These are phyloP conservation scores for Metschnikowia cerradonensis DNA, from an alignment of 805 yeast genomes.

Conservation along the genomic window DNA sequence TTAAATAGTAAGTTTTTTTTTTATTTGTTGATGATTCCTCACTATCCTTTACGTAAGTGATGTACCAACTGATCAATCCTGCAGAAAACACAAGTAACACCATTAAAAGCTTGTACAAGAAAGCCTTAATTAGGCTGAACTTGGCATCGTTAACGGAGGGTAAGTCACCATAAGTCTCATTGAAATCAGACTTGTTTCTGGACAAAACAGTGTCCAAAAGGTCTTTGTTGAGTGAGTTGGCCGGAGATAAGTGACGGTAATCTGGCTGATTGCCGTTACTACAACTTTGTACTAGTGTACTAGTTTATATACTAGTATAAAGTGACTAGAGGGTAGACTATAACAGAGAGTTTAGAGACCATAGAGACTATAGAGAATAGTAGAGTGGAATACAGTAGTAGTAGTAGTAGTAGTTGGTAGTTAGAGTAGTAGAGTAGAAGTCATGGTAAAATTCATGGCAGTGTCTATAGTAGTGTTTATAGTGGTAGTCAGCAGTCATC, in stretches of 20 bases:
- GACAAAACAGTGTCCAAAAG: constrained; percentile 51
- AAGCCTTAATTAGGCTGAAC: constrained; percentile 21
- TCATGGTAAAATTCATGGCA: too few species aligned
- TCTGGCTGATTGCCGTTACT: constrained; percentile 58
- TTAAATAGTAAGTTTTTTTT: too few species aligned
- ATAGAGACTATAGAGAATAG: too few species aligned
- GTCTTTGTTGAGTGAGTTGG: constrained; percentile 75
- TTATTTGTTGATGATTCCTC: constrained; percentile 2
- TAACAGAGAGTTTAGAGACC: too few species aligned
- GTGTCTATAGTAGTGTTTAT: too few species aligned
- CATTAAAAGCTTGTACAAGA: constrained; percentile 42
- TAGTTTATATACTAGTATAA: too few species aligned
- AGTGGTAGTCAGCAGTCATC: too few species aligned
- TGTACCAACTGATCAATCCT: constrained; percentile 86
- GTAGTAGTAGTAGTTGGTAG: too few species aligned
- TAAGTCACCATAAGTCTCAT: constrained; percentile 22
- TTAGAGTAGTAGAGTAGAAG: too few species aligned
- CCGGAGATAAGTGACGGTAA: constrained; percentile 80
- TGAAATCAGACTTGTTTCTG: constrained; percentile 26
- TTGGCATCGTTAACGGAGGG: constrained; percentile 18
- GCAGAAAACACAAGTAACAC: constrained; percentile 65
- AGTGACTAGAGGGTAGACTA: too few species aligned
- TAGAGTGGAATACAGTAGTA: too few species aligned
- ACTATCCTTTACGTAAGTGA: constrained; percentile 50
- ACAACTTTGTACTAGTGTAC: too few species aligned